Percentiles rank a stretch among this genome's conserved stretches.
phyloP scores from a whole-genome alignment of 169 alveolate genomes.

The Neospora caninum region DNA sequence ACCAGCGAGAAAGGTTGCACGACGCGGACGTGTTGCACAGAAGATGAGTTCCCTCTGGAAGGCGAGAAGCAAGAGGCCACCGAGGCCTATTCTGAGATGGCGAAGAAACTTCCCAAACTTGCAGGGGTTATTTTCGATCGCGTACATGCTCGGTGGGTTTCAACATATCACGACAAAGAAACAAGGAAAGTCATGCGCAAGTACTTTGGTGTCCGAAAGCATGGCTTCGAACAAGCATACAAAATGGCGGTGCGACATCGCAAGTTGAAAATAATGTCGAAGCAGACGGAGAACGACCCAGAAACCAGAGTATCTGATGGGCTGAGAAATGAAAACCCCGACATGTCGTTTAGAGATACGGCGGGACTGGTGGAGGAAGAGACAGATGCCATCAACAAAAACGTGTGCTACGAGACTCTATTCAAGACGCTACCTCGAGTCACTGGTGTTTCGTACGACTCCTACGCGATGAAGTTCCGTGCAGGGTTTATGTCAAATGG shows the following conservation, averaged over 20 bases:
- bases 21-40: constrained; percentile 8
- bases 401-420: constrained; percentile 22
- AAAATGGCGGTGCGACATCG: constrained; percentile 21
- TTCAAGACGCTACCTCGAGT: constrained; percentile 25
- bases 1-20: constrained; percentile 27
- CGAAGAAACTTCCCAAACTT: constrained; percentile 34
- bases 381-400: not conserved
- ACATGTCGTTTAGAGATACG: not conserved
- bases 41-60: constrained; percentile 30
- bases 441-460: constrained; percentile 32
- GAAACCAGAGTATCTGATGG: not conserved
- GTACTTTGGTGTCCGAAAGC: constrained; percentile 36
- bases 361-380: not conserved
- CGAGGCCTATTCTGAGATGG: constrained; percentile 12
- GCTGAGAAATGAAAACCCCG: not conserved
- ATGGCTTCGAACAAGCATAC: constrained; percentile 43
- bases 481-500: constrained; percentile 27
- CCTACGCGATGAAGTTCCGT: constrained; percentile 28
- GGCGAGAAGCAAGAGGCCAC: constrained; percentile 28
- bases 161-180: constrained; percentile 35
- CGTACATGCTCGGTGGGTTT: constrained; percentile 33
- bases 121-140: constrained; percentile 35
- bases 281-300: not conserved
- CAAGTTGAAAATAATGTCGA: not conserved
- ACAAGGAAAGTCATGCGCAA: constrained; percentile 36